phyloP scores from a whole-genome alignment of 306 rosid species.

The Inga leiocalycina region DNA sequence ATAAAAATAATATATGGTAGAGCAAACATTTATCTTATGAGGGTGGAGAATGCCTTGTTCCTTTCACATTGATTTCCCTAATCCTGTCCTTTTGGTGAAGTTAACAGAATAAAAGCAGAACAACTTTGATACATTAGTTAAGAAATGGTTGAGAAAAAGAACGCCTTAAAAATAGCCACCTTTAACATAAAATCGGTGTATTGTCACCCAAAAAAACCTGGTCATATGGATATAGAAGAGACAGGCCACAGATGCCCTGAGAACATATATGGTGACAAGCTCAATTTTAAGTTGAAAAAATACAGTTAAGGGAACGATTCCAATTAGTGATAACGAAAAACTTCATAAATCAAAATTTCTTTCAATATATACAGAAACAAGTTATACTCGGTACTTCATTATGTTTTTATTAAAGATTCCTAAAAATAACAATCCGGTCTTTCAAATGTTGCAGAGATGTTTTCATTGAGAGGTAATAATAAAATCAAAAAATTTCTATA shows the following conservation, averaged over 20 bases:
- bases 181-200: neutral
- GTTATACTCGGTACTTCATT: neutral
- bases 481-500: neutral
- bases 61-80: neutral
- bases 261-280: neutral
- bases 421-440: neutral
- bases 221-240: neutral
- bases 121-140: neutral
- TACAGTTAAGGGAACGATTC: neutral
- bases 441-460: neutral
- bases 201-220: neutral
- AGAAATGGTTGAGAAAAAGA: neutral
- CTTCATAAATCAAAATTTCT: neutral
- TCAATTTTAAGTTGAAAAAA: neutral
- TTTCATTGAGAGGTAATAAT: neutral
- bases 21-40: neutral
- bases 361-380: too few species aligned
- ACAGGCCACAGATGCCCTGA: neutral
- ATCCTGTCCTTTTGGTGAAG: neutral
- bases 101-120: neutral
- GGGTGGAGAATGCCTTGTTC: neutral
- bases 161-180: neutral
- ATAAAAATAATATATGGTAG: neutral
- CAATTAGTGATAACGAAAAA: neutral
- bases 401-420: neutral